Percentiles rank a stretch among this genome's conserved stretches.
phyloP scores from a whole-genome alignment of 148 eudicot genomes.

The Fagopyrum esculentum region DNA sequence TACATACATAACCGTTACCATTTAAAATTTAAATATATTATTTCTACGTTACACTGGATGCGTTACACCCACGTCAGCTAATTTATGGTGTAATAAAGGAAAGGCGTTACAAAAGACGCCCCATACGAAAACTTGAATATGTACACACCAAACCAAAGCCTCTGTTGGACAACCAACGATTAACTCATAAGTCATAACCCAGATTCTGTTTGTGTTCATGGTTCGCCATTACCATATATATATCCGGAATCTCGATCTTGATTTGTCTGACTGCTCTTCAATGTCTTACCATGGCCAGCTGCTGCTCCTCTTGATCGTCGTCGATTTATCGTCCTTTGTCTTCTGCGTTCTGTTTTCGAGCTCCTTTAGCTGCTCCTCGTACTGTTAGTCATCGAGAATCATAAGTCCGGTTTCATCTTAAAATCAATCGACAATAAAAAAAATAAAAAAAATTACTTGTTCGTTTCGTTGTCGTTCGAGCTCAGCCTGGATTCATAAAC shows the following conservation, averaged over 20 bases:
- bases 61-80: background rate
- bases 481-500: slow-evolving; percentile 32
- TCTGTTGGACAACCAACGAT: background rate
- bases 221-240: too few relatives aligned
- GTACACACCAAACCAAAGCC: background rate
- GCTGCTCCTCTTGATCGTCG: slow-evolving; percentile 35
- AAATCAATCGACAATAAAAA: background rate
- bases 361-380: slow-evolving; percentile 36
- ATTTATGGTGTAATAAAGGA: background rate
- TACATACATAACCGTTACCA: too few relatives aligned
- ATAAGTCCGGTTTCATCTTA: background rate
- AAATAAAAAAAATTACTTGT: slow-evolving; percentile 28
- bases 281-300: slow-evolving; percentile 26
- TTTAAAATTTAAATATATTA: too few relatives aligned
- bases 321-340: slow-evolving; percentile 29
- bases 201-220: background rate
- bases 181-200: background rate
- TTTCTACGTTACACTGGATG: background rate
- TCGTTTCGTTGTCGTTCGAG: slow-evolving; percentile 42
- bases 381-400: slow-evolving; percentile 18
- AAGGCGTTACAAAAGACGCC: background rate
- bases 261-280: background rate
- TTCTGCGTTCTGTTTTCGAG: slow-evolving; percentile 29
- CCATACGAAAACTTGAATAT: background rate
- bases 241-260: too few relatives aligned